phyloP scores from a whole-genome alignment of 2,329 filamentous ascomycete species.

The Dactylonectria estremocensis region DNA sequence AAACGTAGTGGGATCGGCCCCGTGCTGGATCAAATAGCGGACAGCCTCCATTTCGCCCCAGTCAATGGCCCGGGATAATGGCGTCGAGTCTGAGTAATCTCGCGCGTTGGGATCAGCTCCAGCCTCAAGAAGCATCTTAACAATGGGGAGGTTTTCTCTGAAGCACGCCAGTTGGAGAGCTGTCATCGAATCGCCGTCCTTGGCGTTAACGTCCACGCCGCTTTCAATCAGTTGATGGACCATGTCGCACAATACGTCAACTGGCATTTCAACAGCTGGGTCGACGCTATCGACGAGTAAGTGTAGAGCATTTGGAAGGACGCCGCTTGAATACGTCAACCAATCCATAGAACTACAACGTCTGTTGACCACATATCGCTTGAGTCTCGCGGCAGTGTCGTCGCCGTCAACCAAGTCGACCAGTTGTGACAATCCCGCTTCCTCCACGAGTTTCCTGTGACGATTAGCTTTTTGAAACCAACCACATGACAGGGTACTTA shows the following conservation, averaged over 20 bases:
- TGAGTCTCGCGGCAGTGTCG: conserved; percentile 19
- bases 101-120: conserved; percentile 40
- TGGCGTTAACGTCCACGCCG: conserved; percentile 39
- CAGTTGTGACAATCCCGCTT: conserved; percentile 17
- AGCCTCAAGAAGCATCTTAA: conserved; percentile 30
- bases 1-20: conserved; percentile 30
- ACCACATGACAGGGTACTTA: conserved; percentile 11
- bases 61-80: conserved; percentile 26
- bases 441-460: conserved; percentile 37
- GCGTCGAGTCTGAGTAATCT: conserved; percentile 23
- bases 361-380: conserved; percentile 36
- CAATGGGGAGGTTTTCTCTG: conserved; percentile 1
- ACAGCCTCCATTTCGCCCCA: conserved; percentile 8
- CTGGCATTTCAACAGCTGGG: background rate
- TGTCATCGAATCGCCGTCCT: conserved; percentile 27
- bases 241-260: conserved; percentile 9
- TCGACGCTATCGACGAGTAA: conserved; percentile 19
- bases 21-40: conserved; percentile 29
- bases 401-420: background rate
- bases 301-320: conserved; percentile 33
- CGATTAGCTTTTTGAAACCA: conserved; percentile 18
- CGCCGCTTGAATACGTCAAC: background rate
- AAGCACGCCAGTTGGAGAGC: conserved; percentile 34
- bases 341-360: conserved; percentile 14
- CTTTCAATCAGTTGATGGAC: conserved; percentile 26